phyloP scores from a whole-genome alignment of 2,329 filamentous ascomycete genomes.

The Curvularia eragrostidis region DNA sequence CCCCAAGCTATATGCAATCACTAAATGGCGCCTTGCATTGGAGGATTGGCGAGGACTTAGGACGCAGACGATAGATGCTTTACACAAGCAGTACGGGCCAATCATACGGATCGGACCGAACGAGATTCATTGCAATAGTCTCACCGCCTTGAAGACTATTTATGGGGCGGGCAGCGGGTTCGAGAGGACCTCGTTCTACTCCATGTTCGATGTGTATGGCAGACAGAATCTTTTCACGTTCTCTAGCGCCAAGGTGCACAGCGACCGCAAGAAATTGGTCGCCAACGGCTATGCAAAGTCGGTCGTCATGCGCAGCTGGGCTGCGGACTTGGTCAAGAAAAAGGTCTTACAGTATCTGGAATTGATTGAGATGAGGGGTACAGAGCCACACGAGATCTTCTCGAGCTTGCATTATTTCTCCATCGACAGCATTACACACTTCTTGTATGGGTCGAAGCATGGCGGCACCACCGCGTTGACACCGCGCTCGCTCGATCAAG shows the following conservation, averaged over 20 bases:
- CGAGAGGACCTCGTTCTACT: constrained; percentile 60
- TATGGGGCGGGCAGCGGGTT: constrained; percentile 62
- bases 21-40: constrained; percentile 55
- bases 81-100: constrained; percentile 50
- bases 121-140: constrained; percentile 39
- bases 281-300: constrained; percentile 61
- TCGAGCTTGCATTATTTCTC: constrained; percentile 60
- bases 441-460: constrained; percentile 55
- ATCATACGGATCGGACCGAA: constrained; percentile 22
- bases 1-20: constrained; percentile 51
- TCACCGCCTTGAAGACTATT: constrained; percentile 59
- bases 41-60: constrained; percentile 55
- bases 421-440: constrained; percentile 60
- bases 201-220: constrained; percentile 63
- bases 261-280: constrained; percentile 60
- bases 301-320: constrained; percentile 50
- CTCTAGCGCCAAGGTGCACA: constrained; percentile 52
- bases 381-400: constrained; percentile 54
- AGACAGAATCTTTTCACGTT: constrained; percentile 63
- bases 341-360: constrained; percentile 51
- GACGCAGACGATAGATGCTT: constrained; percentile 50
- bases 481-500: constrained; percentile 49
- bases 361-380: constrained; percentile 45
- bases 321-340: constrained; percentile 18
- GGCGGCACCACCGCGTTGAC: constrained; percentile 55